Percentiles rank a stretch among this genome's conserved stretches.
These are phyloP conservation scores for Boletus edulis DNA, from an alignment of 768 basidiomycete genomes.

Conservation along the genomic window DNA sequence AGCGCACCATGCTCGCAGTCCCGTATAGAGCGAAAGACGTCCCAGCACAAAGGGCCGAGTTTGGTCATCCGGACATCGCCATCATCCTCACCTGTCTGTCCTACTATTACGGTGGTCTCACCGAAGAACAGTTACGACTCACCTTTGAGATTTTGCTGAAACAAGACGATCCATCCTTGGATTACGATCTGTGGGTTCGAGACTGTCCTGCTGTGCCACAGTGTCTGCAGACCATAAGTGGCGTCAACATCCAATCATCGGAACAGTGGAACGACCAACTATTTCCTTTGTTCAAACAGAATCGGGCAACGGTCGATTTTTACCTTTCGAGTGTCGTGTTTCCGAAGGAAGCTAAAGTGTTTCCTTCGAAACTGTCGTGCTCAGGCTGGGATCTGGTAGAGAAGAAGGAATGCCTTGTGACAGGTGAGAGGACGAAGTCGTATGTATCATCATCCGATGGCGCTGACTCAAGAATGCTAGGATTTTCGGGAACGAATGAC, in stretches of 20 bases:
- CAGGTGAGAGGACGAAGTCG: too few species aligned
- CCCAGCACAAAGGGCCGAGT: constrained; percentile 35
- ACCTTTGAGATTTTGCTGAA: constrained; percentile 30
- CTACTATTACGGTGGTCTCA: constrained; percentile 36
- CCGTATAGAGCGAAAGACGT: constrained; percentile 39
- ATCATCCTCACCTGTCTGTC: constrained; percentile 34
- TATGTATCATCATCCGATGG: too few species aligned
- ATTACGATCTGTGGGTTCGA: constrained; percentile 34
- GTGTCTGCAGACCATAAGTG: constrained; percentile 8
- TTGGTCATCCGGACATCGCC: constrained; percentile 36
- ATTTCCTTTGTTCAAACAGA: constrained; percentile 25
- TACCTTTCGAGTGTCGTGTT: constrained; percentile 38
- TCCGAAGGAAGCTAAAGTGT: constrained; percentile 37
- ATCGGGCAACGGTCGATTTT: constrained; percentile 33
- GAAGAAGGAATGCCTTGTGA: constrained; percentile 8
- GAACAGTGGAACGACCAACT: constrained; percentile 23
- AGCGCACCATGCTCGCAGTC: constrained; percentile 35
- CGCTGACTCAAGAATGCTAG: constrained; percentile 5
- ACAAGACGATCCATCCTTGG: constrained; percentile 30
- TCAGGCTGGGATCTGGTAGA: constrained; percentile 39
- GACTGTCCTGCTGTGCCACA: constrained; percentile 18
- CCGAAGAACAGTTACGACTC: constrained; percentile 23
- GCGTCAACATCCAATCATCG: constrained; percentile 29
- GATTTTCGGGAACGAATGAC: constrained; percentile 42
- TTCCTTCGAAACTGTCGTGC: constrained; percentile 32